Evolutionary conservation across 139 green algal genomes (phyloP).

Genomic region (Closterium sp.): DNA sequence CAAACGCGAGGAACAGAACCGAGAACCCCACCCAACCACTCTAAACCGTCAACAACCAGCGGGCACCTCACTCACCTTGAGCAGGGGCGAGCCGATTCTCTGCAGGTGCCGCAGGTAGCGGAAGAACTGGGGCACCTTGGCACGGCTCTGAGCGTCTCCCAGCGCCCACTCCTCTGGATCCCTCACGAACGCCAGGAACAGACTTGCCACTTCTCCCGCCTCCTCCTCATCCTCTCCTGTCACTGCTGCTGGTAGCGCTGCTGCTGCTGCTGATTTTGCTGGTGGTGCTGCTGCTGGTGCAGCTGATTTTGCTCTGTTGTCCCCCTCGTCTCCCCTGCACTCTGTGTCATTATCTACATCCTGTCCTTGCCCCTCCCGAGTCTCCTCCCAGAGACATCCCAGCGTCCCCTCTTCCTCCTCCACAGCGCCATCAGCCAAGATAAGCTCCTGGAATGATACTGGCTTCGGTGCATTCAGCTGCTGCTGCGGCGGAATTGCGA

Average conservation of each 20-base stretch:
- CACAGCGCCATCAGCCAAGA: background rate
- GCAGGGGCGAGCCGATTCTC: background rate
- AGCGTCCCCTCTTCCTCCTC: background rate
- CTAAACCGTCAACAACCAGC: no score
- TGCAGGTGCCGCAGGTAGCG: background rate
- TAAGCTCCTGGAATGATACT: background rate
- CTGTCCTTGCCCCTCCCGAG: background rate
- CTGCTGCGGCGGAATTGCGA: background rate
- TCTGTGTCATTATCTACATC: background rate
- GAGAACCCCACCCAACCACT: no score
- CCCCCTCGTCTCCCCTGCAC: background rate
- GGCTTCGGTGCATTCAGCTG: background rate
- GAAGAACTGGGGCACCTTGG: background rate
- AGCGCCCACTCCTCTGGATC: background rate
- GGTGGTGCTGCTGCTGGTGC: background rate
- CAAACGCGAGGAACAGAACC: no score
- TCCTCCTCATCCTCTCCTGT: background rate
- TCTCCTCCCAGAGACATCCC: background rate
- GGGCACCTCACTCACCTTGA: background rate
- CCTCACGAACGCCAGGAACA: background rate
- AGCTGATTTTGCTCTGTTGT: background rate
- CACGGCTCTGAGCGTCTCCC: background rate
- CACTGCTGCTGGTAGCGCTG: no score
- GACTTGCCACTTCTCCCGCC: background rate
- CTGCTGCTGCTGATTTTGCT: background rate